Evolutionary conservation across 2,329 filamentous ascomycete species (phyloP).

Genomic region (Microdochium bolleyi): DNA sequence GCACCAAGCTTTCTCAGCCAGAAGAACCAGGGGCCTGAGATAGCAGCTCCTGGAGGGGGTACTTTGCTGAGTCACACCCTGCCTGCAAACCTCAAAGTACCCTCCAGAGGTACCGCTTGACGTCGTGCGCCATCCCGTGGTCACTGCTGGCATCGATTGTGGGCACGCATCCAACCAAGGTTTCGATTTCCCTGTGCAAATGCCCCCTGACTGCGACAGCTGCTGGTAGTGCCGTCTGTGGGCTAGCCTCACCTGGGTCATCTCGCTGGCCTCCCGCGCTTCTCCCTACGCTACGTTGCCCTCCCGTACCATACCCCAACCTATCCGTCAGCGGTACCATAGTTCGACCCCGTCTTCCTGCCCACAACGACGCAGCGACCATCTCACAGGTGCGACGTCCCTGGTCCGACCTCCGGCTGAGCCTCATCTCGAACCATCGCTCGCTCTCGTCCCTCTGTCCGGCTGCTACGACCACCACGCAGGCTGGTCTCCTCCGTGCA

Average conservation of each 20-base stretch:
- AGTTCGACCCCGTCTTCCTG: not conserved
- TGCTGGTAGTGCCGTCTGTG: not conserved
- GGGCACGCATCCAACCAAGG: too few relatives aligned
- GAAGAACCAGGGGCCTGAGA: not conserved
- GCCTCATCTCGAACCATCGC: not conserved
- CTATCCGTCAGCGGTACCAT: not conserved
- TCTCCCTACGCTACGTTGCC: not conserved
- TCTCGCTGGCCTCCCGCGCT: not conserved
- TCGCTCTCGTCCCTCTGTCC: not conserved
- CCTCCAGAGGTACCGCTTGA: too few relatives aligned
- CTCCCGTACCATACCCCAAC: not conserved
- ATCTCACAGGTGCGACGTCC: not conserved
- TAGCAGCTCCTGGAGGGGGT: not conserved
- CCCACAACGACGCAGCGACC: not conserved
- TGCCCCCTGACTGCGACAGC: not conserved
- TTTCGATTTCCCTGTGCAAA: too few relatives aligned
- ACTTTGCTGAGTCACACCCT: too few relatives aligned
- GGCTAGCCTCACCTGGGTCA: not conserved
- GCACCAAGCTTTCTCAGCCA: not conserved
- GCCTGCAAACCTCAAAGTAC: too few relatives aligned
- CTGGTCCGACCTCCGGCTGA: not conserved
- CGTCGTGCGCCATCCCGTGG: too few relatives aligned
- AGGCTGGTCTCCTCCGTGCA: too few relatives aligned
- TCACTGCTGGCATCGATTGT: too few relatives aligned
- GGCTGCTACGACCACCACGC: not conserved